phyloP scores from a whole-genome alignment of 2,329 filamentous ascomycete species.

The Hawksworthiomyces lignivorus region DNA sequence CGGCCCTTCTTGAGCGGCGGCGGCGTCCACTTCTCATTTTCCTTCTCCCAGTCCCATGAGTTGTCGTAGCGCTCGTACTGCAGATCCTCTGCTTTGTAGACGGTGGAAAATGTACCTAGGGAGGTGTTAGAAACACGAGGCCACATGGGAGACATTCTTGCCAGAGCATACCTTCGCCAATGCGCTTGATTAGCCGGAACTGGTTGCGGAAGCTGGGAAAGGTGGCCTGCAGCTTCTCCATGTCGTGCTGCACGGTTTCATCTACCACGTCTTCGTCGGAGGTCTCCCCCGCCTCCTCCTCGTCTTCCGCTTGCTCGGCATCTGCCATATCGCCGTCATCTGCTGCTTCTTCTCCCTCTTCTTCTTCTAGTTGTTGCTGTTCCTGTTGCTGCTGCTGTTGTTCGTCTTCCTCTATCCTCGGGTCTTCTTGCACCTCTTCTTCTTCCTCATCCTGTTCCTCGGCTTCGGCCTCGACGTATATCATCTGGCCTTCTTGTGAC shows the following conservation, averaged over 20 bases:
- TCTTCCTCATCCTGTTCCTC: slow-evolving; percentile 39
- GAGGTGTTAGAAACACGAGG: neutral
- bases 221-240: slow-evolving; percentile 71
- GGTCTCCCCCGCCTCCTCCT: slow-evolving; percentile 36
- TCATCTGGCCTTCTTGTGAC: slow-evolving; percentile 17
- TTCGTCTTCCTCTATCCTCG: slow-evolving; percentile 20
- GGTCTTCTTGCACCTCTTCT: no score
- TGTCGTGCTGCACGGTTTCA: slow-evolving; percentile 69
- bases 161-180: slow-evolving; percentile 75
- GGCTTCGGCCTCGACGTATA: slow-evolving; percentile 19
- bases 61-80: slow-evolving; percentile 78
- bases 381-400: slow-evolving; percentile 38
- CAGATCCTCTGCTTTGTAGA: slow-evolving; percentile 96
- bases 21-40: slow-evolving; percentile 59
- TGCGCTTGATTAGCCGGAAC: slow-evolving; percentile 89
- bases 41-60: slow-evolving; percentile 71
- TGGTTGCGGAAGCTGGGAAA: slow-evolving; percentile 78
- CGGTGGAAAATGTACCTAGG: slow-evolving; percentile 90
- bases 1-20: slow-evolving; percentile 51
- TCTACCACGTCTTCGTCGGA: slow-evolving; percentile 60
- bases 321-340: slow-evolving; percentile 22
- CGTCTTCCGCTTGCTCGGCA: slow-evolving; percentile 28
- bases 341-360: slow-evolving; percentile 18
- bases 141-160: no score
- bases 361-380: no score